Conservation (phyloP, 306 rosid species). For the Rosa rugosa region DNA sequence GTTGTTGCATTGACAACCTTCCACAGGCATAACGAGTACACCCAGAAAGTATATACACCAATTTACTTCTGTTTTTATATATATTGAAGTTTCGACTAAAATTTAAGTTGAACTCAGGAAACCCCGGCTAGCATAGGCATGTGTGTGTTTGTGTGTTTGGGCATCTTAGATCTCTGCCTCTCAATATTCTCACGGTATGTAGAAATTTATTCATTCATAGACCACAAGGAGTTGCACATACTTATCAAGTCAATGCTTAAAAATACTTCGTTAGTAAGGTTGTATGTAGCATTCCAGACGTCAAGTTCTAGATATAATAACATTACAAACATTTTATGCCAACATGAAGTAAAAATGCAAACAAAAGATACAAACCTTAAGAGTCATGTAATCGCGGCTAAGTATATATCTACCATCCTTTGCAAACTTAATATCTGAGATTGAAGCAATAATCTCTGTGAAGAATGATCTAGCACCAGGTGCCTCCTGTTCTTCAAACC, state of each 20-base stretch:
- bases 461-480: constrained; percentile 97
- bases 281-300: background rate
- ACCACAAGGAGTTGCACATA: constrained; percentile 2
- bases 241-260: background rate
- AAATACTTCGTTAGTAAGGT: background rate
- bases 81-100: background rate
- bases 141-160: background rate
- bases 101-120: background rate
- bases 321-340: background rate
- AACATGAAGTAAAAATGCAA: constrained; percentile 14
- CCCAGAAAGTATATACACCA: background rate
- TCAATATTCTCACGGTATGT: background rate
- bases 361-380: constrained; percentile 63
- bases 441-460: constrained; percentile 97
- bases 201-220: constrained; percentile 4
- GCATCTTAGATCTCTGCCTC: background rate
- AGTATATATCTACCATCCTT: constrained; percentile 92
- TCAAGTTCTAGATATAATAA: background rate
- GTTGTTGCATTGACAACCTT: background rate
- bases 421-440: constrained; percentile 91
- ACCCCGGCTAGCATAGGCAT: background rate
- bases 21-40: background rate
- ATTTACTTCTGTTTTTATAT: background rate
- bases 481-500: constrained; percentile 96
- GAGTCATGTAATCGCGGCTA: constrained; percentile 99